phyloP scores from a whole-genome alignment of 352 stramenopile genomes.

The Aphanomyces euteiches region DNA sequence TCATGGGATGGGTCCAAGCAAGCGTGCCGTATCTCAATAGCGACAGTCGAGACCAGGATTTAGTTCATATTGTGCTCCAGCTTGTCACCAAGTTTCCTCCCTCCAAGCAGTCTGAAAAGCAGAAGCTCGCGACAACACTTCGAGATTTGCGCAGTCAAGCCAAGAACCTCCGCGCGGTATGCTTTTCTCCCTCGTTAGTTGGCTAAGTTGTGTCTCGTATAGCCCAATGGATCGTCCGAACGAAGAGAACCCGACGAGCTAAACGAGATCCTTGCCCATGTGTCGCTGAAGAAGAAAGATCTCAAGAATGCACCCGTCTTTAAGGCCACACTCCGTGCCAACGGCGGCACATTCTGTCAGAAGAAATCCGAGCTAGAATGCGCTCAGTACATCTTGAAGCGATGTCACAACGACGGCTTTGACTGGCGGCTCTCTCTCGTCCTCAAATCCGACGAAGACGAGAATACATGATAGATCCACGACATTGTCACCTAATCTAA shows the following conservation, averaged over 20 bases:
- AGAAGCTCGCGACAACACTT: neutral
- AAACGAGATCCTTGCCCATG: neutral
- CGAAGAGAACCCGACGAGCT: neutral
- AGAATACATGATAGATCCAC: too few relatives aligned
- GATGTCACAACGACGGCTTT: conserved; percentile 3
- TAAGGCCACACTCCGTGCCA: neutral
- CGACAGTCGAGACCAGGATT: conserved; percentile 9
- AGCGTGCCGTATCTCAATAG: neutral
- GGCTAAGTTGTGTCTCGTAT: neutral
- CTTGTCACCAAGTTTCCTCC: neutral
- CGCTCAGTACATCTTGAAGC: conserved; percentile 11
- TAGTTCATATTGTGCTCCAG: conserved; percentile 1
- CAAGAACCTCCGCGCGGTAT: neutral
- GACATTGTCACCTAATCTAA: too few relatives aligned
- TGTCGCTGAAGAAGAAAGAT: neutral
- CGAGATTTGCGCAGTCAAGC: neutral
- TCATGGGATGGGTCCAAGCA: neutral
- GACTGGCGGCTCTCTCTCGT: conserved; percentile 9
- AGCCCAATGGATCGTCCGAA: neutral
- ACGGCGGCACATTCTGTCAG: conserved; percentile 11
- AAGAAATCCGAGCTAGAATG: conserved; percentile 16
- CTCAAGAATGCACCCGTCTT: conserved; percentile 1
- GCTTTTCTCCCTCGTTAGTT: neutral
- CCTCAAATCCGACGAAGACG: conserved; percentile 8
- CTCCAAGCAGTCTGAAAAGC: neutral